Evolutionary conservation across 345 rosid species (phyloP).

Genomic region (Gossypium arboreum): DNA sequence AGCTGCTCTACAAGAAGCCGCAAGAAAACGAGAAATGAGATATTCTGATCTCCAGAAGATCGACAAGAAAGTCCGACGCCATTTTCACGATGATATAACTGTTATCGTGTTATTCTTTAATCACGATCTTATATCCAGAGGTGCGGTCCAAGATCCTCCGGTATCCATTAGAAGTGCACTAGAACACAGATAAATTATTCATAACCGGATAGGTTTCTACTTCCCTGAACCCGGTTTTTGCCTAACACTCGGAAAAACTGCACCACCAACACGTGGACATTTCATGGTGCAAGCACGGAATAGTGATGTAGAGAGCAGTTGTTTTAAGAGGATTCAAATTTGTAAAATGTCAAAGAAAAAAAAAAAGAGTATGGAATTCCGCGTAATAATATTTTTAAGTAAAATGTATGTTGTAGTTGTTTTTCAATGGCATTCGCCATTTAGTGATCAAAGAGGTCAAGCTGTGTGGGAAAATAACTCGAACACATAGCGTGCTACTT

Average conservation of each 20-base stretch:
- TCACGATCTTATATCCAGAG: constrained; percentile 71
- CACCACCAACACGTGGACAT: not conserved
- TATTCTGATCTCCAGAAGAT: constrained; percentile 83
- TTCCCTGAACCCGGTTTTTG: constrained; percentile 16
- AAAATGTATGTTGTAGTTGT: not conserved
- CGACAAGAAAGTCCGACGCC: constrained; percentile 85
- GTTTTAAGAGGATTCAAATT: constrained; percentile 11
- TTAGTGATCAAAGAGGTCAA: not conserved
- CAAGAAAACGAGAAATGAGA: constrained; percentile 80
- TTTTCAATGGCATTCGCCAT: not conserved
- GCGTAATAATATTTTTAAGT: not conserved
- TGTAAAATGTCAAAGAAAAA: not conserved
- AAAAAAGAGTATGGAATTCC: not conserved
- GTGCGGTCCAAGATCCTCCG: constrained; percentile 45
- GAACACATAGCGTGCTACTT: not conserved
- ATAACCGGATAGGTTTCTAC: constrained; percentile 16
- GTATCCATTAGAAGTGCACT: constrained; percentile 62
- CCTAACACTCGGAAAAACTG: not conserved
- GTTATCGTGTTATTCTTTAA: constrained; percentile 80
- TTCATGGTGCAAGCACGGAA: not conserved
- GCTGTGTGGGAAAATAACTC: not conserved
- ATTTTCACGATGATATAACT: constrained; percentile 94
- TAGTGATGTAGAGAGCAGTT: not conserved
- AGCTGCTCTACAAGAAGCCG: constrained; percentile 90
- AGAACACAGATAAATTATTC: constrained; percentile 40